A percentile compares a stretch with the other conserved stretches of the same genome.
These are phyloP conservation scores for Saturnispora gosingensis DNA, from an alignment of 805 yeast genomes.

Conservation along the genomic window DNA sequence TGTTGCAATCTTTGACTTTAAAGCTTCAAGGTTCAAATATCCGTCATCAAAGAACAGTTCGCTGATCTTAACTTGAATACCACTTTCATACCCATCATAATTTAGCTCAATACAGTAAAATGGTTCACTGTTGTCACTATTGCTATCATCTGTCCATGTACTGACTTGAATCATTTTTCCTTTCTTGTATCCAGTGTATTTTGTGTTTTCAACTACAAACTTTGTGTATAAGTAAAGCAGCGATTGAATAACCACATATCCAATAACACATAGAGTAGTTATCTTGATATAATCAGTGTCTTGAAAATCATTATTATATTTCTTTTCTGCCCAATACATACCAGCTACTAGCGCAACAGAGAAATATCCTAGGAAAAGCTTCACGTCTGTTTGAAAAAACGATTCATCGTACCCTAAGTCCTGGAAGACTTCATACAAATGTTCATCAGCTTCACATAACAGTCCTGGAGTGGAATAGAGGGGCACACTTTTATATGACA, in stretches of 20 bases:
- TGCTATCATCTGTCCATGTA: conserved; percentile 25
- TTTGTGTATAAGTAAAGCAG: conserved; percentile 29
- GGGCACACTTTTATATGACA: conserved; percentile 23
- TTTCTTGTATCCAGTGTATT: conserved; percentile 36
- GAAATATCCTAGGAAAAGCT: conserved; percentile 39
- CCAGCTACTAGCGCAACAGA: conserved; percentile 39
- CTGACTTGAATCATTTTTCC: conserved; percentile 30
- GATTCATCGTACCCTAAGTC: conserved; percentile 40
- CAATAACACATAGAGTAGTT: conserved; percentile 29
- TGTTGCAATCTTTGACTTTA: conserved; percentile 21
- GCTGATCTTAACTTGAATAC: conserved; percentile 27
- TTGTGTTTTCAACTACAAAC: conserved; percentile 33
- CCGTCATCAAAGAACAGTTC: conserved; percentile 41
- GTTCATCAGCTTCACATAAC: conserved; percentile 42
- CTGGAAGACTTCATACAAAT: conserved; percentile 32
- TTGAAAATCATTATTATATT: conserved; percentile 32
- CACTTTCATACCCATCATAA: conserved; percentile 18
- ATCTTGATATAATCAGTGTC: conserved; percentile 28
- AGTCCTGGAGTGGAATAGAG: conserved; percentile 38
- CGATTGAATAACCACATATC: conserved; percentile 31
- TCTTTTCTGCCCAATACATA: conserved; percentile 41
- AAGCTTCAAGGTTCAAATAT: conserved; percentile 30
- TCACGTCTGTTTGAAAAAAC: conserved; percentile 36
- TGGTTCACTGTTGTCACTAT: conserved; percentile 32
- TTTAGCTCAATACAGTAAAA: conserved; percentile 31